Conservation (phyloP, 305 asterid genomes). For the Caryopteris hybrid region DNA sequence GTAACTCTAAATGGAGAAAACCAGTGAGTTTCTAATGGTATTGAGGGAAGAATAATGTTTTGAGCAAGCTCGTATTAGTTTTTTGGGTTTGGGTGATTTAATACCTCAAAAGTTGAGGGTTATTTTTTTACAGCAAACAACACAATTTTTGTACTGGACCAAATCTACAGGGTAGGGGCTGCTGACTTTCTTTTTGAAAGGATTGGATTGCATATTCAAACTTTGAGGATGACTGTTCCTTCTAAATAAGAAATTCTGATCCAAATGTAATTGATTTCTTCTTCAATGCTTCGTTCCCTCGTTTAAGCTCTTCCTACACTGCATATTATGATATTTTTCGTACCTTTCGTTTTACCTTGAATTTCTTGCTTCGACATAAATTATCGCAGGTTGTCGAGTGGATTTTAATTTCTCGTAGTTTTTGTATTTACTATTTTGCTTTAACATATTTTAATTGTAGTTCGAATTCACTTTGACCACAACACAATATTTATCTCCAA, state of each 20-base stretch:
- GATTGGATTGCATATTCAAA: neutral
- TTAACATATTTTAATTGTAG: too few species aligned
- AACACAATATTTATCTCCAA: too few species aligned
- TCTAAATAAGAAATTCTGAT: constrained; percentile 4
- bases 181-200: neutral
- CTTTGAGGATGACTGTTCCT: neutral
- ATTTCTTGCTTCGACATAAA: too few species aligned
- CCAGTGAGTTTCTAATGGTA: neutral
- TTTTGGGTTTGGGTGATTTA: constrained; percentile 8
- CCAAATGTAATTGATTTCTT: neutral
- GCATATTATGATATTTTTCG: neutral
- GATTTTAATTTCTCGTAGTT: too few species aligned
- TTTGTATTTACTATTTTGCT: too few species aligned
- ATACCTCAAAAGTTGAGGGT: constrained; percentile 22
- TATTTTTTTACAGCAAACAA: constrained; percentile 11
- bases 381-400: too few species aligned
- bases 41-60: constrained; percentile 32
- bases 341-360: neutral
- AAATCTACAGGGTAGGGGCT: constrained; percentile 7
- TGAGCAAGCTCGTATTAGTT: constrained; percentile 13
- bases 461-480: too few species aligned
- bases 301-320: neutral
- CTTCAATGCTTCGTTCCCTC: neutral
- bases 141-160: constrained; percentile 13
- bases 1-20: constrained; percentile 20